These are phyloP conservation scores for Syzygium oleosum DNA, from an alignment of 345 rosid genomes.

Conservation along the genomic window DNA sequence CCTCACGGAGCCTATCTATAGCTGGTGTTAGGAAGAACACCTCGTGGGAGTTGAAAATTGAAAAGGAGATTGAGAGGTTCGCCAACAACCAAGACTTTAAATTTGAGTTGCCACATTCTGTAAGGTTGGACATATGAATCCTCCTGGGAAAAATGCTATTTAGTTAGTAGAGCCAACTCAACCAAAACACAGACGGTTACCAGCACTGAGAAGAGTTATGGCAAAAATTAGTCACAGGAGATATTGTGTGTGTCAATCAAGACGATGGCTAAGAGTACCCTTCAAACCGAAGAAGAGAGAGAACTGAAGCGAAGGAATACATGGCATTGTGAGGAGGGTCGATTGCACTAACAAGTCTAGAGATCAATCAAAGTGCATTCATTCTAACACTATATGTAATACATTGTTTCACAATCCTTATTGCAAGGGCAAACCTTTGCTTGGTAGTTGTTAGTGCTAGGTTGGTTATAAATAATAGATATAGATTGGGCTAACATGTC, in stretches of 20 bases:
- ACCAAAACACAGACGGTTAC: neutral
- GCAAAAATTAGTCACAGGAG: neutral
- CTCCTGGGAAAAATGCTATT: neutral
- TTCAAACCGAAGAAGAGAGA: neutral
- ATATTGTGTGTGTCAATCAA: neutral
- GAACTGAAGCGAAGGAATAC: neutral
- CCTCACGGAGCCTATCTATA: neutral
- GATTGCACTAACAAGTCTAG: neutral
- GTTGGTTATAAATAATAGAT: neutral
- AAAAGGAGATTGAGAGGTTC: neutral
- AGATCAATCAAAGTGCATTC: neutral
- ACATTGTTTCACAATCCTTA: neutral
- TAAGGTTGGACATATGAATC: neutral
- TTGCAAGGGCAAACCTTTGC: neutral
- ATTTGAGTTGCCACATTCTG: neutral
- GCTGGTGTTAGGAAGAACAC: neutral
- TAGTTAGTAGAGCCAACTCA: neutral
- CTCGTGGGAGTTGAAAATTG: neutral
- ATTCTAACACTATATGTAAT: neutral
- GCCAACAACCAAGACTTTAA: neutral
- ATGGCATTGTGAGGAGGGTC: neutral
- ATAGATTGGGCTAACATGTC: neutral
- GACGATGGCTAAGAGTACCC: neutral
- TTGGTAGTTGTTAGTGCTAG: neutral
- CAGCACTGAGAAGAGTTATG: neutral